phyloP scores from a whole-genome alignment of 1,284 basidiomycete genomes.

The Pseudozyma tsukubaensis region DNA sequence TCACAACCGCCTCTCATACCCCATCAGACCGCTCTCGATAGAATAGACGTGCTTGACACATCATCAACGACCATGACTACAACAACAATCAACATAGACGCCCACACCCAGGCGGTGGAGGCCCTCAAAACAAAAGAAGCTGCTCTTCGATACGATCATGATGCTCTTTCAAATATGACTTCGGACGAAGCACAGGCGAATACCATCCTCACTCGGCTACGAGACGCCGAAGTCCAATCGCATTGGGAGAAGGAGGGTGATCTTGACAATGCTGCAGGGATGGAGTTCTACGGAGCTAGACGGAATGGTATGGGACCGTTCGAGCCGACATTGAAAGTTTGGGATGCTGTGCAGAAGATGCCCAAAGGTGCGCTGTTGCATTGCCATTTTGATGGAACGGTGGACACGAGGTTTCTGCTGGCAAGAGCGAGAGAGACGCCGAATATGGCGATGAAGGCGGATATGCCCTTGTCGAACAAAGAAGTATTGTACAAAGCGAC shows the following conservation, averaged over 20 bases:
- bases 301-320: constrained; percentile 25
- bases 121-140: constrained; percentile 34
- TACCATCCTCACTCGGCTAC: constrained; percentile 21
- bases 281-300: constrained; percentile 43
- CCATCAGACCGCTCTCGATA: background rate
- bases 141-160: constrained; percentile 46
- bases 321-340: constrained; percentile 22
- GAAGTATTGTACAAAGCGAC: constrained; percentile 41
- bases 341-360: constrained; percentile 39
- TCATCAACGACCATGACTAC: constrained; percentile 1
- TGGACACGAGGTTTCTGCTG: constrained; percentile 51
- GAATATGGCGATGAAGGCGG: constrained; percentile 47
- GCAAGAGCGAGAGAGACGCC: constrained; percentile 25
- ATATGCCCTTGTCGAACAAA: constrained; percentile 21
- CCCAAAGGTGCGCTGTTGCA: constrained; percentile 58
- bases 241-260: constrained; percentile 41
- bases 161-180: constrained; percentile 17
- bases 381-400: constrained; percentile 62
- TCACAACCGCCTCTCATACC: background rate
- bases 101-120: constrained; percentile 19
- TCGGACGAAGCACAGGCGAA: constrained; percentile 32
- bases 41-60: background rate
- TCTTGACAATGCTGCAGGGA: constrained; percentile 34
- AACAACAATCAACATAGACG: background rate
- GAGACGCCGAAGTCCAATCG: constrained; percentile 25